Percentiles rank a stretch among this genome's conserved stretches.
phyloP scores from a whole-genome alignment of 1,139 yeast species.

The Williopsis jadinii region DNA sequence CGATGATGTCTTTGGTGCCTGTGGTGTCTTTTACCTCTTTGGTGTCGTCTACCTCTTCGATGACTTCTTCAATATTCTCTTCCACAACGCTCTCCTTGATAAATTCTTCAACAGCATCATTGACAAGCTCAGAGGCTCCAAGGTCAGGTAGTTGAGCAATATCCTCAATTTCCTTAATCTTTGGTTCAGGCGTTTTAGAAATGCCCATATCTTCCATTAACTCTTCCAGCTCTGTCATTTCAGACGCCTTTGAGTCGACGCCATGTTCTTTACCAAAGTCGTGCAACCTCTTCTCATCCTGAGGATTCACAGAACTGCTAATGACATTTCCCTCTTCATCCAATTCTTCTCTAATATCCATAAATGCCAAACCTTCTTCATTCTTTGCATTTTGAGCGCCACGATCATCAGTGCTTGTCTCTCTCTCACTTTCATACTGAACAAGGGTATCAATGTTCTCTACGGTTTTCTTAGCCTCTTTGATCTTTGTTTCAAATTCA shows the following conservation, averaged over 20 bases:
- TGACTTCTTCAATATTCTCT: background rate
- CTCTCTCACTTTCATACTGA: constrained; percentile 22
- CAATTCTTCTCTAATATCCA: constrained; percentile 81
- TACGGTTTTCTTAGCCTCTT: constrained; percentile 36
- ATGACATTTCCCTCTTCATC: constrained; percentile 75
- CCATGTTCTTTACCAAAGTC: constrained; percentile 9
- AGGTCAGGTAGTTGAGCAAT: background rate
- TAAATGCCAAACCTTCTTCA: constrained; percentile 44
- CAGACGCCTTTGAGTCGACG: constrained; percentile 1
- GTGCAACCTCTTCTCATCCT: constrained; percentile 13
- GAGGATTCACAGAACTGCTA: constrained; percentile 31
- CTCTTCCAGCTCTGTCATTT: constrained; percentile 15
- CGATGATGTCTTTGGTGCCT: constrained; percentile 19
- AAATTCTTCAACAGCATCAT: background rate
- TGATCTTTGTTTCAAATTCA: constrained; percentile 36
- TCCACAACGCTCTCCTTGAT: constrained; percentile 1
- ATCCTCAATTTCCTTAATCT: constrained; percentile 5
- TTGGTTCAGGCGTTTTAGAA: constrained; percentile 5
- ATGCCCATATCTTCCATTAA: constrained; percentile 19
- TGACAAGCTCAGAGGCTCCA: background rate
- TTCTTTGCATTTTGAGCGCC: constrained; percentile 9
- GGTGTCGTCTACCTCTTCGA: background rate
- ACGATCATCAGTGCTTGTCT: constrained; percentile 2
- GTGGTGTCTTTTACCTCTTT: background rate
- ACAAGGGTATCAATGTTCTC: constrained; percentile 27